A percentile compares a stretch with the other conserved stretches of the same genome.
Conservation (phyloP, 1,284 basidiomycete genomes). For the Boletus austroedulis region DNA sequence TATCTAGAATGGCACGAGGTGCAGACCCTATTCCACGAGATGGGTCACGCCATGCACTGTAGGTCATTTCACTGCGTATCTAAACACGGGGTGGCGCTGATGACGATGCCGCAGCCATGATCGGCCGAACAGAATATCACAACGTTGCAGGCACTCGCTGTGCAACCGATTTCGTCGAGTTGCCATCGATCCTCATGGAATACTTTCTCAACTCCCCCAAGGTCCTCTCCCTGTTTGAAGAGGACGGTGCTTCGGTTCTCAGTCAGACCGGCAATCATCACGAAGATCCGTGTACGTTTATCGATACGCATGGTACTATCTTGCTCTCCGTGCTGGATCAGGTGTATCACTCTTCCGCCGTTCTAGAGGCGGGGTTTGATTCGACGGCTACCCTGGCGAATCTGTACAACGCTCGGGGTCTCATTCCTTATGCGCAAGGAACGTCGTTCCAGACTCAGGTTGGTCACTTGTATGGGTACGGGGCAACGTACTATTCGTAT, state of each 20-base stretch:
- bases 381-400: slow-evolving; percentile 66
- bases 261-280: slow-evolving; percentile 56
- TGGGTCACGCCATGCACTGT: slow-evolving; percentile 99
- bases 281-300: slow-evolving; percentile 68
- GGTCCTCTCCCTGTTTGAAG: slow-evolving; percentile 79
- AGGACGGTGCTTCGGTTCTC: slow-evolving; percentile 42
- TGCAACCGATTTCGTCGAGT: slow-evolving; percentile 96
- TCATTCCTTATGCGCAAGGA: slow-evolving; percentile 77
- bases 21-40: slow-evolving; percentile 95
- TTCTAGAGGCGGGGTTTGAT: slow-evolving; percentile 58
- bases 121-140: slow-evolving; percentile 95
- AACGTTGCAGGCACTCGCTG: slow-evolving; percentile 98
- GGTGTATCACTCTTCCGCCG: slow-evolving; percentile 76
- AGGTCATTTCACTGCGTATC: slow-evolving; percentile 38
- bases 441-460: slow-evolving; percentile 96
- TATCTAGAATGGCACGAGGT: slow-evolving; percentile 92
- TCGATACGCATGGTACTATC: slow-evolving; percentile 91
- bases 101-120: slow-evolving; percentile 71
- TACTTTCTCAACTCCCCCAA: slow-evolving; percentile 85
- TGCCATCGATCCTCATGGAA: slow-evolving; percentile 99
- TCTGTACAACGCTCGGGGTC: slow-evolving; percentile 66
- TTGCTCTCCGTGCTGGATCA: slow-evolving; percentile 90
- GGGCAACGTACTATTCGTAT: slow-evolving; percentile 97
- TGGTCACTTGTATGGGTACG: slow-evolving; percentile 93
- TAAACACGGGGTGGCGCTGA: slow-evolving; percentile 13